Evolutionary conservation across 768 basidiomycete species (phyloP).

Genomic region (Boletus reticulatus): DNA sequence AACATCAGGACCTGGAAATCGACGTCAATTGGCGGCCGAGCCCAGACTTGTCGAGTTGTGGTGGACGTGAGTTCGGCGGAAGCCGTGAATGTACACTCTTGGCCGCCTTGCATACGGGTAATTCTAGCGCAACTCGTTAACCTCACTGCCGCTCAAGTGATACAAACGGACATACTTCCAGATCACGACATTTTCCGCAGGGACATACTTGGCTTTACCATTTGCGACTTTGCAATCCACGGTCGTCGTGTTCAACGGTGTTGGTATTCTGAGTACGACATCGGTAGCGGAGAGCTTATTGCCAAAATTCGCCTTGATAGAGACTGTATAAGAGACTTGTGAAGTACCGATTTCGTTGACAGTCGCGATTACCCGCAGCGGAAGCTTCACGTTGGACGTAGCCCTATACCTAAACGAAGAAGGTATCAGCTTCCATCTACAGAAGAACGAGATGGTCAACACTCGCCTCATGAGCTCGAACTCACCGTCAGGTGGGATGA

Average conservation of each 20-base stretch:
- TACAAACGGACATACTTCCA: conserved; percentile 80
- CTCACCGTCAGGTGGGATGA: conserved; percentile 97
- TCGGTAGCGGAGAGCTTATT: conserved; percentile 92
- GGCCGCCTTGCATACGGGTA: conserved; percentile 87
- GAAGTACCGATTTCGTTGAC: conserved; percentile 92
- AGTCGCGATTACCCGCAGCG: conserved; percentile 84
- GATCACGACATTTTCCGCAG: conserved; percentile 91
- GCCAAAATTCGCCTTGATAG: conserved; percentile 86
- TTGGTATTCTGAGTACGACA: conserved; percentile 91
- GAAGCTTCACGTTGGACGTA: conserved; percentile 94
- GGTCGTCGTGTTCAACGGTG: conserved; percentile 89
- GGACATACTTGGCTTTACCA: conserved; percentile 97
- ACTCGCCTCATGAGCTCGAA: conserved; percentile 95
- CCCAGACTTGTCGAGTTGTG: conserved; percentile 95
- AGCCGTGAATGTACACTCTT: conserved; percentile 84
- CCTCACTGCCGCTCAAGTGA: neutral
- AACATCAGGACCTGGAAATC: conserved; percentile 99
- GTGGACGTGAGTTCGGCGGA: conserved; percentile 83
- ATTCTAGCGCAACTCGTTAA: conserved; percentile 52
- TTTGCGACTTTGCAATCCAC: conserved; percentile 89
- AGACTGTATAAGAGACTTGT: conserved; percentile 87
- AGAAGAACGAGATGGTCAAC: neutral
- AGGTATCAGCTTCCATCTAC: neutral
- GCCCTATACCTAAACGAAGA: conserved; percentile 74
- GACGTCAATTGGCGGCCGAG: conserved; percentile 94